Evolutionary conservation across 2,329 filamentous ascomycete genomes (phyloP).

Genomic region (Penicillium hordei): DNA sequence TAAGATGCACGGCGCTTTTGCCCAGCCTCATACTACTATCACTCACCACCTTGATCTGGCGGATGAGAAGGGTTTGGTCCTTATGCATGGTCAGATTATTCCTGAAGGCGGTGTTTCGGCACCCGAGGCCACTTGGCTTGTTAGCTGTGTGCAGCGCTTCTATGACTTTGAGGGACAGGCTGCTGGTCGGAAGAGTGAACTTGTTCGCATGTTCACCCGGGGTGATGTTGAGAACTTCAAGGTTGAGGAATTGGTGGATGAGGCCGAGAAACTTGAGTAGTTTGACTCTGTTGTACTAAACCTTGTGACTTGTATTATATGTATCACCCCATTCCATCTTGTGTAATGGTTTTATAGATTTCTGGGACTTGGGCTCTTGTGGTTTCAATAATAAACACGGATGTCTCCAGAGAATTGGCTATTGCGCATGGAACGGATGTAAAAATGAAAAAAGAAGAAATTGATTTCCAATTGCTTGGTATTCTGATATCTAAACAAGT

Average conservation of each 20-base stretch:
- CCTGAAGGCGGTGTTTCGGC: slow-evolving; percentile 73
- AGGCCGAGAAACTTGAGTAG: slow-evolving; percentile 65
- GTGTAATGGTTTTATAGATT: not conserved
- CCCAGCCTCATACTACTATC: slow-evolving; percentile 87
- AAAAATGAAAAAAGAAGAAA: not conserved
- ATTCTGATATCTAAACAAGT: not conserved
- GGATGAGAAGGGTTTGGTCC: slow-evolving; percentile 70
- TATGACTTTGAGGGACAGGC: slow-evolving; percentile 64
- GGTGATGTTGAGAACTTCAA: slow-evolving; percentile 74
- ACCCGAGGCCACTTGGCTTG: slow-evolving; percentile 82
- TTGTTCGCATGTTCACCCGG: slow-evolving; percentile 78
- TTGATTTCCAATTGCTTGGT: not conserved
- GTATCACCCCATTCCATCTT: not conserved
- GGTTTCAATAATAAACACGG: not conserved
- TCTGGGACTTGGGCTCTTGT: not conserved
- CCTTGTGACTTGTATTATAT: slow-evolving; percentile 7
- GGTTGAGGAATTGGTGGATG: slow-evolving; percentile 80
- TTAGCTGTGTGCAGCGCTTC: slow-evolving; percentile 93
- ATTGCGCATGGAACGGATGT: not conserved
- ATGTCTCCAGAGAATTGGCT: not conserved
- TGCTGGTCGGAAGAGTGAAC: slow-evolving; percentile 61
- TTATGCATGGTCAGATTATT: slow-evolving; percentile 80
- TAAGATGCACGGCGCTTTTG: slow-evolving; percentile 85
- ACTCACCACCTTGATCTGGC: slow-evolving; percentile 86
- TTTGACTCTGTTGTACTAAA: slow-evolving; percentile 27